Evolutionary conservation across 2,329 filamentous ascomycete genomes (phyloP), one percentile per base, ranked within the genome.

Genomic region (Botrytis deweyae): DNA sequence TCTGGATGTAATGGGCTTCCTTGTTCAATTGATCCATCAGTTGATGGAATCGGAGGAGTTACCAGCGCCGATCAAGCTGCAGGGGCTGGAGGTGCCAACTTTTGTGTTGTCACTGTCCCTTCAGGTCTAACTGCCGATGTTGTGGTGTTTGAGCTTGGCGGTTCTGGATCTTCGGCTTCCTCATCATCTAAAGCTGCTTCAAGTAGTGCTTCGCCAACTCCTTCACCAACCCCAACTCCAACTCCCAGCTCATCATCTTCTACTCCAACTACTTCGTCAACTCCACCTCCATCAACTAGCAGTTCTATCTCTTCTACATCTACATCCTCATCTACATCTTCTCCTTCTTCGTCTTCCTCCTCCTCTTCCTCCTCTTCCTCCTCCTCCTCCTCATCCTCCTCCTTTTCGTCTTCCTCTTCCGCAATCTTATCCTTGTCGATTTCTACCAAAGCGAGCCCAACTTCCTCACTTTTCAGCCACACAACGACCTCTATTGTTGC

Each of bases 61-160:
- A 85, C 82, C 14, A 91, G 90, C 78, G 82, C 86, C 29, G 82
- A 86, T 33, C 80, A 83, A 44, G 84, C 88, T 58, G 82, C 83
- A 25, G 92, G 92, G 69, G 92, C 92, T 25, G 92, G 92, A 44
- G 90, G 88, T 77, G 88, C 89, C 29, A 84, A 85, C 61, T 95
- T 93, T 82, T 95, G 93, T 78, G 92, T 94, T 66, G 92, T 93
- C 20, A 95, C 92, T 22, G 90, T 94, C 25, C 85, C 90, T 62
- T 87, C 88, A 78, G 92, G 92, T 40, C 82, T 83, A 66, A 89
- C 86, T 72, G 93, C 92, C 62, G 89, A 89, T 78, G 89, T 95
- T 76, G 88, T 93, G 40, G 88, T 93, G 44, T 88, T 87, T 77
- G 82, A 83, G n/a, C 78, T 80, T 59, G 82, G 80, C 7, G 70